Base-by-base conservation (phyloP, 148 eudicot genomes). In the Pharnaceum exiguum region DNA sequence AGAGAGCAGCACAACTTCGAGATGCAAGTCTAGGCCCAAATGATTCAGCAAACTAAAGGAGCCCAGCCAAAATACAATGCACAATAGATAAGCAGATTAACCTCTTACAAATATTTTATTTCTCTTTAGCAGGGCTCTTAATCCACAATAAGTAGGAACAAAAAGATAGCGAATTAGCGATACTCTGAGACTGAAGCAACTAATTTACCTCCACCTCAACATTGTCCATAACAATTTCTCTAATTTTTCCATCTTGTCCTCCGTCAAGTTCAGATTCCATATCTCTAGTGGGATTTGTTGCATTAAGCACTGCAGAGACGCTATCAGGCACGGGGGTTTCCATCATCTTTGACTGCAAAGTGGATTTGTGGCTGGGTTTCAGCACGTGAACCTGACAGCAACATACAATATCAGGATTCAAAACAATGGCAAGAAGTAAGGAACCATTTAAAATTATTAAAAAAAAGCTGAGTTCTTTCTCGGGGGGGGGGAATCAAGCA, bases 301-400 rank as follows among this genome's bases (percentile, higher is more conserved):
- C 79, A 71, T 83, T 79, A 57, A 79, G 82, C 37, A 83, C 82
- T 69, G 86, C 91, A 62, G 87, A 72, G 54, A 80, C 91, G 58
- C 91, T 85, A 68, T 82, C 95, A 49, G 81, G 79, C 25, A 74
- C 77, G 57, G 85, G 68, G 30, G 84, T 74, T 67, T 74, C 93
- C 62, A 55, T 67, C 62, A 71, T 82, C 56, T 79, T 87, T 33
- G 94, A 63, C 71, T 83, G 90, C 66, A 83, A 67, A 36, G 76
- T 85, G 50, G 95, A 89, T 71, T 86, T 86, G 69, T 82, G 93
- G 81, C 99, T 89, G 59, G 96, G 96, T 75, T 84, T 94, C 55
- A 94, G 93, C 43, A 86, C 82, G 65, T 89, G 69, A 68, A 82
- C 87, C 99, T 94, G 68, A 47, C 65, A 47, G 45, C 56, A 67